A percentile compares a stretch with the other conserved stretches of the same genome.
phyloP scores from a whole-genome alignment of 179 eudicot species.

The Corrigiola litoralis region DNA sequence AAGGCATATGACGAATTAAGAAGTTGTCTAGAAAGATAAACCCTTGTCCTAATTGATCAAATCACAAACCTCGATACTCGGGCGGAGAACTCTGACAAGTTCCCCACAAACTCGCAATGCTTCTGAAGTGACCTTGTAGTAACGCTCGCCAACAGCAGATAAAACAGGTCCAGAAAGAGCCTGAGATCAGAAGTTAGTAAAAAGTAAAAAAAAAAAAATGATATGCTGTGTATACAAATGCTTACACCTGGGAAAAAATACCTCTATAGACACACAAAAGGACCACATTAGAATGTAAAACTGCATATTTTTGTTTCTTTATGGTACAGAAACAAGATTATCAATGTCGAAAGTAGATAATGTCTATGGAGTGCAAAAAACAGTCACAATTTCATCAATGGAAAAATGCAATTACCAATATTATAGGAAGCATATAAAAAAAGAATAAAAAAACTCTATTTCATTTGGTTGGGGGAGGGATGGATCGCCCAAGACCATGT shows the following conservation, averaged over 20 bases:
- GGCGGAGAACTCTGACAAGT: constrained; percentile 91
- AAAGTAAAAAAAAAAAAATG: neutral
- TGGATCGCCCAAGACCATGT: neutral
- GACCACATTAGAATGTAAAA: too few species aligned
- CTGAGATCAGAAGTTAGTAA: constrained; percentile 27
- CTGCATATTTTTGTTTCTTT: too few species aligned
- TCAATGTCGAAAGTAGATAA: too few species aligned
- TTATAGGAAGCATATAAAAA: too few species aligned
- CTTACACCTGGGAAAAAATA: too few species aligned
- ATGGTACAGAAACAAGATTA: too few species aligned
- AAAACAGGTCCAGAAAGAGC: constrained; percentile 84
- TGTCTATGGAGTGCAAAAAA: too few species aligned
- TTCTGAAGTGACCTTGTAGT: constrained; percentile 97
- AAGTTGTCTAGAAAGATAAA: neutral
- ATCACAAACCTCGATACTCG: constrained; percentile 55
- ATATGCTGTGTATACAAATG: neutral
- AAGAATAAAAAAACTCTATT: too few species aligned
- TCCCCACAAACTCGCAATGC: constrained; percentile 97
- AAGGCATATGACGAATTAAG: constrained; percentile 6
- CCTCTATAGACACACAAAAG: too few species aligned
- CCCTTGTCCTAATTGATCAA: neutral
- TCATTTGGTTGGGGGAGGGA: neutral
- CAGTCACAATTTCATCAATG: too few species aligned
- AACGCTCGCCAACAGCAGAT: constrained; percentile 94
- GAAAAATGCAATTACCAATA: too few species aligned